phyloP scores from a whole-genome alignment of 2,329 filamentous ascomycete genomes.

The Ceratocystis lukuohia region DNA sequence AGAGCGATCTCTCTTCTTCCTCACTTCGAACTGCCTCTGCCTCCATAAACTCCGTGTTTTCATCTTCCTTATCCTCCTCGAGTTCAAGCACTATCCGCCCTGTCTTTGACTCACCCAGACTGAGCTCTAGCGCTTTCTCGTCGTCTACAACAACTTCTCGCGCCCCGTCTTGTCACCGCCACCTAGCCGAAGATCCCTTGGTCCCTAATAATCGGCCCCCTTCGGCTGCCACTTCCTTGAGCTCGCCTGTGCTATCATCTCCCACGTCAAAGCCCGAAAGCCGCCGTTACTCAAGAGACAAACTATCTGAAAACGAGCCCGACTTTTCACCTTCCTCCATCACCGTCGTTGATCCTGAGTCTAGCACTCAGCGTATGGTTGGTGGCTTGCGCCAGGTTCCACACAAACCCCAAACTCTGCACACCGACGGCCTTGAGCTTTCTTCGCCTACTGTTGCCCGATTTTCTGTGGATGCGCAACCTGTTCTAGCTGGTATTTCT shows the following conservation, averaged over 20 bases:
- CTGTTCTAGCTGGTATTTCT: conserved; percentile 26
- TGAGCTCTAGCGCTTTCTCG: conserved; percentile 18
- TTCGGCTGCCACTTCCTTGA: conserved; percentile 4
- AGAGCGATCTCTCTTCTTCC: not conserved
- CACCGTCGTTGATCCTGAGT: conserved; percentile 26
- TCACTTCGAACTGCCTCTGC: conserved; percentile 17
- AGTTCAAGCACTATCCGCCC: conserved; percentile 18
- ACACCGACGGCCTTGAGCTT: conserved; percentile 11
- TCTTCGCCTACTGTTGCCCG: conserved; percentile 18
- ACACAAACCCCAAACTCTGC: conserved; percentile 26
- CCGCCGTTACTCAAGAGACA: not conserved
- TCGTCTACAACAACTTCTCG: conserved; percentile 13
- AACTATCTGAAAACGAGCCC: not conserved
- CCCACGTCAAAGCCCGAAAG: conserved; percentile 6
- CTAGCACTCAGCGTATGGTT: conserved; percentile 40
- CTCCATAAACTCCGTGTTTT: conserved; percentile 17
- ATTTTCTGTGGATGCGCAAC: conserved; percentile 23
- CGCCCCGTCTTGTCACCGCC: conserved; percentile 15
- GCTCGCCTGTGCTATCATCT: conserved; percentile 15
- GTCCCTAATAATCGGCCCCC: conserved; percentile 11
- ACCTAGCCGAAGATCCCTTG: conserved; percentile 13
- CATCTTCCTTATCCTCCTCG: conserved; percentile 17
- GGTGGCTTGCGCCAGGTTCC: conserved; percentile 43
- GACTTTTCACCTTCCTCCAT: conserved; percentile 18
- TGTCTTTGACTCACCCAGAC: conserved; percentile 16